Evolutionary conservation across 2,329 filamentous ascomycete species (phyloP).

Genomic region (Ophiostoma himal-ulmi): DNA sequence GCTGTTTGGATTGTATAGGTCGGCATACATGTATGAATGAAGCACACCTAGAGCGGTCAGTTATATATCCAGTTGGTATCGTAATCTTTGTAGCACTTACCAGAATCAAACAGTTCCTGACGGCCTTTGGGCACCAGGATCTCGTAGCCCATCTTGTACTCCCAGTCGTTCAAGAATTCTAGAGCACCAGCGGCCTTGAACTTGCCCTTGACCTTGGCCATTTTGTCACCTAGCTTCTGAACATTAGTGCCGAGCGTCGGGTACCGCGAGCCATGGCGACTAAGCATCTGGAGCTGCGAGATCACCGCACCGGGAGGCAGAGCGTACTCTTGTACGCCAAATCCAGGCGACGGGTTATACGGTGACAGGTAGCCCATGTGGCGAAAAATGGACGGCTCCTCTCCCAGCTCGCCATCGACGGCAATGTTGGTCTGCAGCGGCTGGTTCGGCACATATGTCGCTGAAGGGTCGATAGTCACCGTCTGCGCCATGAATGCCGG

Average conservation of each 20-base stretch:
- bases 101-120: slow-evolving; percentile 64
- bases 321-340: slow-evolving; percentile 67
- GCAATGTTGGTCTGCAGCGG: slow-evolving; percentile 67
- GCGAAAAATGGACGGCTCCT: slow-evolving; percentile 62
- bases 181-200: slow-evolving; percentile 54
- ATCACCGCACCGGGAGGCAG: slow-evolving; percentile 62
- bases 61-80: neutral
- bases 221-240: slow-evolving; percentile 48
- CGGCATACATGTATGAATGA: slow-evolving; percentile 67
- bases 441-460: slow-evolving; percentile 59
- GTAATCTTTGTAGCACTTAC: neutral
- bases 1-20: slow-evolving; percentile 63
- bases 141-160: slow-evolving; percentile 62
- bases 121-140: slow-evolving; percentile 68
- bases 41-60: slow-evolving; percentile 37
- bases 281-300: slow-evolving; percentile 65
- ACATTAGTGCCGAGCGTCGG: slow-evolving; percentile 58
- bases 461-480: slow-evolving; percentile 59
- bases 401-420: slow-evolving; percentile 51
- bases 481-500: slow-evolving; percentile 67
- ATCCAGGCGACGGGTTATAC: slow-evolving; percentile 66
- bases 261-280: slow-evolving; percentile 68
- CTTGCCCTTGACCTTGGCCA: slow-evolving; percentile 48
- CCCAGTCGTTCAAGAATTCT: slow-evolving; percentile 64
- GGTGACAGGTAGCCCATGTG: slow-evolving; percentile 62